Evolutionary conservation across 2,329 filamentous ascomycete genomes (phyloP), one percentile per base, ranked within the genome.

Genomic region (Ilyonectria robusta): DNA sequence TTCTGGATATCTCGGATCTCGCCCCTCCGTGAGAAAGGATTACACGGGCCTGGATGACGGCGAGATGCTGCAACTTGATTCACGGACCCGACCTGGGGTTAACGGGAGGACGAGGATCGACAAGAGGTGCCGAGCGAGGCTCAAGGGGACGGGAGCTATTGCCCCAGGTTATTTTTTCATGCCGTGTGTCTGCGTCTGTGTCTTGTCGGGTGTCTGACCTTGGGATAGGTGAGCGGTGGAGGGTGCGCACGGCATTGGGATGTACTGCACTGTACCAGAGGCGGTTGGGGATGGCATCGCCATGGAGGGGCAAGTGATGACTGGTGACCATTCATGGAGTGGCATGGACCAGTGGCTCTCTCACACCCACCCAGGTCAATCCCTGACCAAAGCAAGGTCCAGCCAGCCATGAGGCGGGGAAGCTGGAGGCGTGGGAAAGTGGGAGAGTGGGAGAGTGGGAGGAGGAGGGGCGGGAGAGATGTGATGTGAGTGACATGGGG

Each of bases 381-480:
- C 50, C 46, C 62, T 55, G 55, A 50, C 37, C 48, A 35, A 37
- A 54, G 21, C 10, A 42, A 26, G 53, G 33, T 55, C 53, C 35
- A 42, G 50, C 31, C 50, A 53, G 50, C 31, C 50, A 53, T 53
- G 50, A 53, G 50, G 50, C 50, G 50, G 31, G 50, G 50, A 53
- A 65, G 62, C 50, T 44, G 59, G 40, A 51, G 26, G 31, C n/a
- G 26, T 54, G 37, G 40, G 31, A 44, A 19, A 56, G 59, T 42
- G 62, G 55, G 17, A 33, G 26, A 56, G 59, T 48, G 62, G 55
- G 17, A 33, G 50, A 53, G 31, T n/a, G 17, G 17, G 50, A 53
- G 50, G 50, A 59, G 56, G 62, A 65, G 62, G 62, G 62, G 62
- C 62, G 62, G 62, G 62, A 64, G 47, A 26, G 29, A 59, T 50